phyloP scores from a whole-genome alignment of 176 grass and related monocot genomes.

The Phoenix roebelenii region DNA sequence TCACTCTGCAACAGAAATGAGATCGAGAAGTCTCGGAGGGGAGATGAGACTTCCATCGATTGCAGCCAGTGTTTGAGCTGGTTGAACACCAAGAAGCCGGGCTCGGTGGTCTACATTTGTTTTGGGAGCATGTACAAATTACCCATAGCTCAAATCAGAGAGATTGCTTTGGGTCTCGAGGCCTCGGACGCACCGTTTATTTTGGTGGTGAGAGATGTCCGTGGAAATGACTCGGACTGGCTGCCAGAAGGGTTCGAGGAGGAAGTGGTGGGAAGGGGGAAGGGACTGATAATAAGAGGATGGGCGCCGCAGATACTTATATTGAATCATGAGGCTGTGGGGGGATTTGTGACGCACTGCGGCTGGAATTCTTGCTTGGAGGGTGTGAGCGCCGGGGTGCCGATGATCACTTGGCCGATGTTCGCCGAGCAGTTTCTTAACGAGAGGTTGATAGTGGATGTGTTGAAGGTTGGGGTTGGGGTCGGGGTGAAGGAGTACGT shows the following conservation, averaged over 20 bases:
- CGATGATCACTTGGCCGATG: constrained; percentile 28
- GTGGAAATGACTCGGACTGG: constrained; percentile 12
- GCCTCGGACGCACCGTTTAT: constrained; percentile 34
- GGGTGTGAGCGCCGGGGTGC: constrained; percentile 17
- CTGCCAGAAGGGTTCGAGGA: constrained; percentile 37
- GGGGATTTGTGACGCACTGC: constrained; percentile 30
- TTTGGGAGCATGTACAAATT: constrained; percentile 38
- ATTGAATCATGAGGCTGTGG: constrained; percentile 19
- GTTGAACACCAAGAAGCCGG: constrained; percentile 23
- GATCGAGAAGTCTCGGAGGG: constrained; percentile 16
- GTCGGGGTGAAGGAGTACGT: constrained; percentile 1
- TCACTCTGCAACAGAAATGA: constrained; percentile 22
- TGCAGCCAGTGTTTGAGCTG: constrained; percentile 23
- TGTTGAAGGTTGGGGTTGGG: constrained; percentile 2
- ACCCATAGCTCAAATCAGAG: constrained; percentile 21
- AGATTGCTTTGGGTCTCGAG: constrained; percentile 45
- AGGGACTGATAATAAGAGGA: constrained; percentile 20
- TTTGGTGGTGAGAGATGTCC: constrained; percentile 28
- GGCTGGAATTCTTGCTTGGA: constrained; percentile 36
- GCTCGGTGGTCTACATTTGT: constrained; percentile 47
- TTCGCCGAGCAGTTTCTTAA: constrained; percentile 25
- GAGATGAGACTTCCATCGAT: constrained; percentile 10
- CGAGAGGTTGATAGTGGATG: constrained; percentile 27
- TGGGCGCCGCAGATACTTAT: constrained; percentile 32
- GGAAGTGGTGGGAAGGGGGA: constrained; percentile 15